Conservation (phyloP, 2,329 filamentous ascomycete genomes). For the Aspergillus clavatus region DNA sequence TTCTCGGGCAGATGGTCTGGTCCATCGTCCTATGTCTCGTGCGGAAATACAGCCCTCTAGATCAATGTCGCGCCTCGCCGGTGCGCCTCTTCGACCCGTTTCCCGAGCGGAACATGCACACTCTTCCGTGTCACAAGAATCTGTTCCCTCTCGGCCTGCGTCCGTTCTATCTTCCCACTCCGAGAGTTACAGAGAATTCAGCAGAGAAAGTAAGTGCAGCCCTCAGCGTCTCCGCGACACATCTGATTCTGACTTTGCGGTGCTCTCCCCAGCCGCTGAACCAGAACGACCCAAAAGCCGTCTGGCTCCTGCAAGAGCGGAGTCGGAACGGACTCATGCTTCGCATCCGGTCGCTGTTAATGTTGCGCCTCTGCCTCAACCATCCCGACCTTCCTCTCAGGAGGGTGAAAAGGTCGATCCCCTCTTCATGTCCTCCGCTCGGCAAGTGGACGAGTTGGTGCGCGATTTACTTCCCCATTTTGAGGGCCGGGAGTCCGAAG, state of each 20-base stretch:
- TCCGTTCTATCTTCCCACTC: neutral
- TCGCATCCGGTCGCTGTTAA: conserved; percentile 7
- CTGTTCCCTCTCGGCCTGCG: neutral
- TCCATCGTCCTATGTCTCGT: conserved; percentile 24
- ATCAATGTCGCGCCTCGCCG: neutral
- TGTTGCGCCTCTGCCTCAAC: conserved; percentile 31
- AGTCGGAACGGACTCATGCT: conserved; percentile 15
- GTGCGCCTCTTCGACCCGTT: neutral
- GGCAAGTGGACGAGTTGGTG: conserved; percentile 84
- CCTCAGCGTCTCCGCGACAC: neutral
- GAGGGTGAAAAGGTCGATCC: conserved; percentile 72
- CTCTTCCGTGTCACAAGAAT: neutral
- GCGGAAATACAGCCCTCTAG: conserved; percentile 15
- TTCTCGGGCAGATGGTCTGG: conserved; percentile 26
- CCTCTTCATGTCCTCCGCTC: conserved; percentile 73
- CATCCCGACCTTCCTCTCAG: conserved; percentile 26
- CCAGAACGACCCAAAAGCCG: conserved; percentile 16
- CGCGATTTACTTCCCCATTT: conserved; percentile 76
- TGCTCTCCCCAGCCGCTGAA: conserved; percentile 8
- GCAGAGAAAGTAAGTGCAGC: neutral
- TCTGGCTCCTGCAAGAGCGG: conserved; percentile 17
- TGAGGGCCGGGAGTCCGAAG: conserved; percentile 82
- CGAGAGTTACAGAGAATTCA: neutral
- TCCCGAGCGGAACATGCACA: neutral
- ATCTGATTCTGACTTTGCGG: neutral